Percentiles rank a stretch among this genome's conserved stretches.
Evolutionary conservation across 257 asterid genomes (phyloP).

Genomic region (Scutellaria baicalensis): DNA sequence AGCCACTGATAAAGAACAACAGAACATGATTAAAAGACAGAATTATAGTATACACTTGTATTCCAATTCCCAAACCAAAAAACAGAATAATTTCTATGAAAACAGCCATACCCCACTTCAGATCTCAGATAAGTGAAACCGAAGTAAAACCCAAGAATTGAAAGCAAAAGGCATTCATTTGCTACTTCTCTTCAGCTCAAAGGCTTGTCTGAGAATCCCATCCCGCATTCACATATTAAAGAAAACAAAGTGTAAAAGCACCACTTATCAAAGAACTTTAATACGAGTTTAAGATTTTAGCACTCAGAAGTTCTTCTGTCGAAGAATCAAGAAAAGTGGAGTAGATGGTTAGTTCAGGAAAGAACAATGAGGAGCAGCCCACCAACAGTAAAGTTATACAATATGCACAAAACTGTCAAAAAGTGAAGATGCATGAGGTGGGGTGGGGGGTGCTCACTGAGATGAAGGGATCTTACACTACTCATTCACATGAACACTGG

Average conservation of each 20-base stretch:
- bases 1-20: conserved; percentile 8
- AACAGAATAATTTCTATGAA: conserved; percentile 17
- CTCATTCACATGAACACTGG: conserved; percentile 31
- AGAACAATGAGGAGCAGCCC: conserved; percentile 18
- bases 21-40: conserved; percentile 18
- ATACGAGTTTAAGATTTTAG: conserved; percentile 1
- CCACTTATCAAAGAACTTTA: conserved; percentile 14
- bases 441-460: not conserved
- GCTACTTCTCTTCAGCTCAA: conserved; percentile 49
- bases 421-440: conserved; percentile 36
- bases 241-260: conserved; percentile 19
- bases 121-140: conserved; percentile 48
- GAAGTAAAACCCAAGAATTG: conserved; percentile 34
- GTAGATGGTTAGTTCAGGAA: not conserved
- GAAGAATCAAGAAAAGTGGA: conserved; percentile 26
- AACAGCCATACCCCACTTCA: conserved; percentile 38
- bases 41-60: conserved; percentile 34
- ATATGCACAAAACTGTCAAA: conserved; percentile 12
- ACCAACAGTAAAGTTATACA: conserved; percentile 35
- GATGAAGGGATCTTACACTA: not conserved
- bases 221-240: conserved; percentile 24
- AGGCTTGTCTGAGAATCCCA: conserved; percentile 27
- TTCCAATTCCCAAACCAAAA: conserved; percentile 17
- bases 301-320: not conserved
- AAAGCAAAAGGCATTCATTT: conserved; percentile 40